Conservation (phyloP, 345 rosid genomes). For the Cardiospermum halicacabum region DNA sequence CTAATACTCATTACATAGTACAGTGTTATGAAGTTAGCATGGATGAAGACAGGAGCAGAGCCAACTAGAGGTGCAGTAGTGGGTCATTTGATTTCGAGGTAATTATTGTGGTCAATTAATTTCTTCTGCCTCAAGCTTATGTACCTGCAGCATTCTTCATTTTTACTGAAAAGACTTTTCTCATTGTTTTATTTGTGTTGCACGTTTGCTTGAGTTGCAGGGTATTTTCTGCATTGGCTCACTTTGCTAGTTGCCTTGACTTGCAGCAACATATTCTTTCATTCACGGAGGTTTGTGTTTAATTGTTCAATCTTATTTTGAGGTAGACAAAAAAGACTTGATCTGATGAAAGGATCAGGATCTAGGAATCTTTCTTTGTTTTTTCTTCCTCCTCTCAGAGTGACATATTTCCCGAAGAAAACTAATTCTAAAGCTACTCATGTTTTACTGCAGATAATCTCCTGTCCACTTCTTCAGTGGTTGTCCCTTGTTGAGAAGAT, state of each 20-base stretch:
- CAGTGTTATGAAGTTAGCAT: slow-evolving; percentile 40
- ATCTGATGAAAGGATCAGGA: neutral
- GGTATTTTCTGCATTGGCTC: slow-evolving; percentile 37
- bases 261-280: slow-evolving; percentile 33
- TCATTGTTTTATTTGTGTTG: slow-evolving; percentile 6
- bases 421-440: neutral
- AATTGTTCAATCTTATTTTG: neutral
- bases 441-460: slow-evolving; percentile 28
- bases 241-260: slow-evolving; percentile 28
- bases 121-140: slow-evolving; percentile 1
- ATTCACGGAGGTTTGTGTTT: slow-evolving; percentile 34
- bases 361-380: neutral
- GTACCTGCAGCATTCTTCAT: neutral
- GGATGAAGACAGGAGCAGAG: slow-evolving; percentile 18
- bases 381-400: neutral
- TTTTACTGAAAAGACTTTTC: neutral
- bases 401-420: too few relatives aligned
- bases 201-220: slow-evolving; percentile 20
- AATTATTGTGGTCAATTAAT: neutral
- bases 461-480: slow-evolving; percentile 35
- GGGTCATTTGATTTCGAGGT: slow-evolving; percentile 33
- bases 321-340: neutral
- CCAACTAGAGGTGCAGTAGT: too few relatives aligned
- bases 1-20: slow-evolving; percentile 9
- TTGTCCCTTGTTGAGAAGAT: slow-evolving; percentile 24